phyloP scores from a whole-genome alignment of 2,329 filamentous ascomycete genomes.

The Epichloe uncinata region DNA sequence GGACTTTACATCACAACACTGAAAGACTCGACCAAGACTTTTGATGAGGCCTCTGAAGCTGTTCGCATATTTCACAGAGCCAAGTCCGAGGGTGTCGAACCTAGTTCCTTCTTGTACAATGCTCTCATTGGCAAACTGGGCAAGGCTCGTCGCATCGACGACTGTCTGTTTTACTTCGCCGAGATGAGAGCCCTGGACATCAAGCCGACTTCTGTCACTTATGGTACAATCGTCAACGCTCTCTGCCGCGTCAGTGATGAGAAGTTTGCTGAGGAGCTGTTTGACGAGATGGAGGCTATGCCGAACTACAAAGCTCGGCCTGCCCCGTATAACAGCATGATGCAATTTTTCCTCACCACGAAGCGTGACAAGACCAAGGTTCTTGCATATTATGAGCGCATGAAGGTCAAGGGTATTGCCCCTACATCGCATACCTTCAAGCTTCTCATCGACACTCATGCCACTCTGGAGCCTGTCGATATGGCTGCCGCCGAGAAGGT shows the following conservation, averaged over 20 bases:
- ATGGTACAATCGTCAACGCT: constrained; percentile 95
- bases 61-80: constrained; percentile 95
- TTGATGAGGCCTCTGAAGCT: constrained; percentile 92
- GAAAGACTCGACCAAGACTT: constrained; percentile 94
- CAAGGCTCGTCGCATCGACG: constrained; percentile 93
- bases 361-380: constrained; percentile 95
- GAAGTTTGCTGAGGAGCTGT: constrained; percentile 93
- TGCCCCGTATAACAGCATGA: constrained; percentile 97
- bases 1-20: constrained; percentile 98
- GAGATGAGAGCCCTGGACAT: constrained; percentile 93
- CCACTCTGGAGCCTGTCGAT: constrained; percentile 81
- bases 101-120: constrained; percentile 95
- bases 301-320: constrained; percentile 97
- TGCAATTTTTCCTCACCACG: constrained; percentile 97
- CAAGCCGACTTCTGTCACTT: constrained; percentile 92
- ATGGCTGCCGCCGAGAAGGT: constrained; percentile 80
- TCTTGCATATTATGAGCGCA: constrained; percentile 85
- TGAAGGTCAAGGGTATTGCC: constrained; percentile 74
- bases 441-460: constrained; percentile 88
- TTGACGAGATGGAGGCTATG: constrained; percentile 98
- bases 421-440: constrained; percentile 97
- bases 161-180: constrained; percentile 94
- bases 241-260: constrained; percentile 95
- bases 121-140: constrained; percentile 96
- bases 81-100: constrained; percentile 85